Conservation (phyloP, 805 yeast genomes). For the Lipomyces sp. region DNA sequence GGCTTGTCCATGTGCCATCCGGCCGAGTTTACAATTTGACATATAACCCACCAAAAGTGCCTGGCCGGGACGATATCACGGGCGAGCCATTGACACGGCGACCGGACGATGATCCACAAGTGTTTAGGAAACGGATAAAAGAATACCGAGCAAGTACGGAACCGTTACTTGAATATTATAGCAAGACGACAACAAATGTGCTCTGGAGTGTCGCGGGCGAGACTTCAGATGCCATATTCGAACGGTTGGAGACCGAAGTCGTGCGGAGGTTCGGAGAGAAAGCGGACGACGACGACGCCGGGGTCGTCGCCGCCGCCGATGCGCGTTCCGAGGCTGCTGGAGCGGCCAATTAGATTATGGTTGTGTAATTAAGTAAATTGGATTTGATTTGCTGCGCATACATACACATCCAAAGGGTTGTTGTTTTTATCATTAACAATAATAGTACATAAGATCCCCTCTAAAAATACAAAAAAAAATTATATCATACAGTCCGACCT, state of each 20-base stretch:
- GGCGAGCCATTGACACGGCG: slow-evolving; percentile 85
- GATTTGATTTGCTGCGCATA: not conserved
- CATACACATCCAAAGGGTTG: not conserved
- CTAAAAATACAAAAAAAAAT: not conserved
- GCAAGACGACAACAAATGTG: slow-evolving; percentile 50
- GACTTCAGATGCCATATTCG: slow-evolving; percentile 83
- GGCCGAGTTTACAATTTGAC: slow-evolving; percentile 86
- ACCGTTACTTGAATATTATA: slow-evolving; percentile 71
- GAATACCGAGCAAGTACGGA: slow-evolving; percentile 61
- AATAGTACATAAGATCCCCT: not conserved
- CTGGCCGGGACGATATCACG: slow-evolving; percentile 84
- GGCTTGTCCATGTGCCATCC: slow-evolving; percentile 83
- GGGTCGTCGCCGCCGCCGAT: no score
- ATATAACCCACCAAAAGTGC: slow-evolving; percentile 85
- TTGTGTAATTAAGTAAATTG: not conserved
- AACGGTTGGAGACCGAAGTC: slow-evolving; percentile 59
- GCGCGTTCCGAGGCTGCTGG: not conserved
- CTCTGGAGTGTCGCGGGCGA: slow-evolving; percentile 65
- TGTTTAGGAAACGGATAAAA: slow-evolving; percentile 69
- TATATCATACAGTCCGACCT: slow-evolving; percentile 10
- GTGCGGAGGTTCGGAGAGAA: slow-evolving; percentile 42
- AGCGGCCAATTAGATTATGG: not conserved
- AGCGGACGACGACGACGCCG: not conserved
- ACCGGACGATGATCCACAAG: slow-evolving; percentile 72
- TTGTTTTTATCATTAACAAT: not conserved